Percentiles rank a stretch among this genome's conserved stretches.
Evolutionary conservation across 805 yeast genomes (phyloP).

Genomic region (Yamadazyma akitaensis): DNA sequence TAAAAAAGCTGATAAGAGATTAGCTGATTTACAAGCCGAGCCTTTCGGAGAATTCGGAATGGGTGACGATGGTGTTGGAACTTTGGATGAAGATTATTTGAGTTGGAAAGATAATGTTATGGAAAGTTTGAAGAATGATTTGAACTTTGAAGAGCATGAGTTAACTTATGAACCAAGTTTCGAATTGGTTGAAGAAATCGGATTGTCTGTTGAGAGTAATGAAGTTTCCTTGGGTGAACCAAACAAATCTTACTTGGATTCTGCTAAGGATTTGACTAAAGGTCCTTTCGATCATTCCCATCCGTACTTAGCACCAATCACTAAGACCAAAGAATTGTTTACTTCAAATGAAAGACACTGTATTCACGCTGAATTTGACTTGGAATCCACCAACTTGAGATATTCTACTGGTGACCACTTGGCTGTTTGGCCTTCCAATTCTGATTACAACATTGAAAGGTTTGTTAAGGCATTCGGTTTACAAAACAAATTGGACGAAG

Average conservation of each 20-base stretch:
- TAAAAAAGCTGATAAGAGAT: slow-evolving; percentile 50
- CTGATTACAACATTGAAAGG: slow-evolving; percentile 66
- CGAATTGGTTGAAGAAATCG: slow-evolving; percentile 36
- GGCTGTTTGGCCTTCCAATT: slow-evolving; percentile 91
- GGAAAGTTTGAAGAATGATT: slow-evolving; percentile 57
- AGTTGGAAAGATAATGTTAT: slow-evolving; percentile 86
- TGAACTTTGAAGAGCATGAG: slow-evolving; percentile 77
- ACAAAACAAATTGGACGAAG: slow-evolving; percentile 46
- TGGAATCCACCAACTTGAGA: slow-evolving; percentile 67
- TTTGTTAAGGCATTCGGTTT: slow-evolving; percentile 66
- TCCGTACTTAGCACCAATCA: slow-evolving; percentile 76
- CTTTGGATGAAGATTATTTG: slow-evolving; percentile 92
- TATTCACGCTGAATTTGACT: slow-evolving; percentile 86
- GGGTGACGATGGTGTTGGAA: slow-evolving; percentile 94
- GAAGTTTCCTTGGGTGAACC: slow-evolving; percentile 75
- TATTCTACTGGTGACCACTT: slow-evolving; percentile 96
- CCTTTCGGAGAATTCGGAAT: slow-evolving; percentile 75
- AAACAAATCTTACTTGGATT: slow-evolving; percentile 42
- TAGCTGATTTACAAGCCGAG: slow-evolving; percentile 64
- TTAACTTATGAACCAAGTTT: slow-evolving; percentile 72
- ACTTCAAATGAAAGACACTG: slow-evolving; percentile 64
- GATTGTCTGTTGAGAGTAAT: slow-evolving; percentile 24
- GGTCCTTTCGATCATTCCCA: slow-evolving; percentile 81
- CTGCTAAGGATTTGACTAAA: slow-evolving; percentile 34
- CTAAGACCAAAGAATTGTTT: slow-evolving; percentile 66